Evolutionary conservation across 257 asterid genomes (phyloP), one percentile per base, ranked within the genome.

Genomic region (Scutellaria minor): DNA sequence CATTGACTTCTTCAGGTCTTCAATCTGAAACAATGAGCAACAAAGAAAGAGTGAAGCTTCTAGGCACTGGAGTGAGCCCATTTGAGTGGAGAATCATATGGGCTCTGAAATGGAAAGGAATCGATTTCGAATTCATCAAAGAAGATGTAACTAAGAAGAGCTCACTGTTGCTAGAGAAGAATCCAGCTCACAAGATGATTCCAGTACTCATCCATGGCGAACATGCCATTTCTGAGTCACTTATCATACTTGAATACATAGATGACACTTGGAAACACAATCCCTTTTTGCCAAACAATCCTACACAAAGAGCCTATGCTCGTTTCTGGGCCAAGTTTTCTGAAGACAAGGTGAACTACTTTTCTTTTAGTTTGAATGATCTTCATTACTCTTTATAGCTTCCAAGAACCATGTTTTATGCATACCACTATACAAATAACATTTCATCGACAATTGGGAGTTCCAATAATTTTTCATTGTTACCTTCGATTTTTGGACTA

Each of bases 51-150:
- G 40, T 42, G 53, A 42, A 63, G 54, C 69, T 42, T 41, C 18
- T 42, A 2, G 37, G 37, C 9, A 42, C 40, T 1, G 68, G 37
- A 15, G 39, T 44, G 10, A 45, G 70, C 56, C 70, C 56, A 11
- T 64, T 44, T 46, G 56, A 64, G 31, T 64, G 55, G 70, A 62
- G 52, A 62, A 62, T 62, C 52, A 41, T 62, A 41, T 62, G 35
- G 52, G 52, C 52, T 5, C 37, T 62, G 4, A 62, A 62, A 62
- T 62, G 37, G 68, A 62, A 62, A 41, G 52, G 68, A 6, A 5
- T 41, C 9, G 52, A 41, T 0, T 40, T 62, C 15, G 68, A 62
- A 0, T 31, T 41, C 5, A 18, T 62, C 18, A 0, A 41, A 42
- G 51, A 31, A 31, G 37, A 31, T 62, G 68, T 41, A 18, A 14